These are phyloP conservation scores for Artemisia argyi DNA, from an alignment of 129 eudicot species.

Conservation along the genomic window DNA sequence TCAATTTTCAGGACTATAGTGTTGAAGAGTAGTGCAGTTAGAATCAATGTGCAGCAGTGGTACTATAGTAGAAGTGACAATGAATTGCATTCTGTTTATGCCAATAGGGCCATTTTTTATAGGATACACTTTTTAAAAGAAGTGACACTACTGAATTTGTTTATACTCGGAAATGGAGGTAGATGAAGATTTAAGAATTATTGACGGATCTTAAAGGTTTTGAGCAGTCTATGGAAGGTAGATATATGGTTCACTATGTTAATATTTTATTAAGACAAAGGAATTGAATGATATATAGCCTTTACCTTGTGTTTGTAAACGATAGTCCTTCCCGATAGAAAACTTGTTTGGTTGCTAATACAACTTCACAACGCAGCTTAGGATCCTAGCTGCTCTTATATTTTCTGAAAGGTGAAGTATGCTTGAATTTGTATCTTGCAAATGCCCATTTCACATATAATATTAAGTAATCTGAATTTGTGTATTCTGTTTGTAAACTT, in stretches of 20 bases:
- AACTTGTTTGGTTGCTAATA: neutral
- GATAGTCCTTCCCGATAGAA: neutral
- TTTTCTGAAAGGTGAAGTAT: slow-evolving; percentile 7
- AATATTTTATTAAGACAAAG: no score
- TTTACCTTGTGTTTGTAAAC: neutral
- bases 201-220: no score
- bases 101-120: neutral
- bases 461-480: slow-evolving; percentile 14
- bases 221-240: no score
- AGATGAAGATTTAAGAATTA: neutral
- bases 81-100: neutral
- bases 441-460: neutral
- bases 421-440: neutral
- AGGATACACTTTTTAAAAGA: neutral
- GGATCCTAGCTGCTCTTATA: neutral
- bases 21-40: no score
- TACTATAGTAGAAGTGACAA: neutral
- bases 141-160: neutral
- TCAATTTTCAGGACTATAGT: neutral
- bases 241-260: no score
- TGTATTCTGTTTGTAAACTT: no score
- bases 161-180: neutral
- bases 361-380: neutral
- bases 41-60: neutral
- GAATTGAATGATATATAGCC: neutral